Conservation (phyloP, 306 rosid species). For the Fragaria vesca region DNA sequence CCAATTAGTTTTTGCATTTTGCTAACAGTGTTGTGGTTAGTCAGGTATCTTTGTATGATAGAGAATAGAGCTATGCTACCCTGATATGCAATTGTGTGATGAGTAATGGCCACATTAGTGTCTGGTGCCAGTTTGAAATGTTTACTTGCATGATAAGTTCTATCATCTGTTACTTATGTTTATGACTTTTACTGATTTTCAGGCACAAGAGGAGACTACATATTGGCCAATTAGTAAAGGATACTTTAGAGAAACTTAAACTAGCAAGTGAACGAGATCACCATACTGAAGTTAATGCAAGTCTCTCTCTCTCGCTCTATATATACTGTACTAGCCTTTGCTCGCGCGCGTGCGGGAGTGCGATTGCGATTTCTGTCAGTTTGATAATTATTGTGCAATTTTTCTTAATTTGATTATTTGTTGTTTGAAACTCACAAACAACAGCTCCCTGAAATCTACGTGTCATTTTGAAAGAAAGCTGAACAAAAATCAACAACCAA, state of each 20-base stretch:
- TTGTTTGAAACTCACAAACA: no score
- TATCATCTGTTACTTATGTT: background rate
- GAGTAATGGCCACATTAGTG: background rate
- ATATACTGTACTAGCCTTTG: background rate
- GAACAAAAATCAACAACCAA: no score
- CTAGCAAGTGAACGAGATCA: constrained; percentile 95
- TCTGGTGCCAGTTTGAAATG: background rate
- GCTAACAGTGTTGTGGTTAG: background rate
- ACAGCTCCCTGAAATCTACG: no score
- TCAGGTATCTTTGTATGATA: background rate
- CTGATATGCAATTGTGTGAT: background rate
- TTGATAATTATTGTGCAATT: no score
- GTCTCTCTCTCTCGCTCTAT: constrained; percentile 13
- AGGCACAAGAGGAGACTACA: constrained; percentile 92
- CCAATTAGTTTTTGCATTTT: background rate
- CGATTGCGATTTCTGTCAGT: no score
- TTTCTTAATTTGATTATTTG: no score
- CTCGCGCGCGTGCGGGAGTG: no score
- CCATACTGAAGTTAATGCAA: constrained; percentile 62
- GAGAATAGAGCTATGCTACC: background rate
- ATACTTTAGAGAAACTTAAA: constrained; percentile 85
- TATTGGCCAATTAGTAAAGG: constrained; percentile 94
- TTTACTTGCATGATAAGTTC: background rate
- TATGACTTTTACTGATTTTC: constrained; percentile 29
- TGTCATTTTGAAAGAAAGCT: no score